Percentiles rank a stretch among this genome's conserved stretches.
These are phyloP conservation scores for Stenogyne calaminthoides DNA, from an alignment of 305 asterid species.

Conservation along the genomic window DNA sequence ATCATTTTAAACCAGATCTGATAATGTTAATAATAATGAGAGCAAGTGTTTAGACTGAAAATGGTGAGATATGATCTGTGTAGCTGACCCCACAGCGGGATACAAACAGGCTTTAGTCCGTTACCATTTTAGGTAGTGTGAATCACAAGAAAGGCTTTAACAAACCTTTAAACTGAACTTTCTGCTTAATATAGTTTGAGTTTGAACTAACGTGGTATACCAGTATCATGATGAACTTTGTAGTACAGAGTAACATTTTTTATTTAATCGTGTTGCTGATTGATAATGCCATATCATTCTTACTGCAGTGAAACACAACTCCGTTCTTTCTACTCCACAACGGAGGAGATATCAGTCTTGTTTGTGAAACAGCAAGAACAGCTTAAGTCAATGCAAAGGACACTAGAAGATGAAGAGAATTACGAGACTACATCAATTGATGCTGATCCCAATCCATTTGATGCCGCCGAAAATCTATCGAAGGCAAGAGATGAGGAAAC, in stretches of 20 bases:
- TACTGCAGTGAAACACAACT: constrained; percentile 93
- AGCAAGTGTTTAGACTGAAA: not conserved
- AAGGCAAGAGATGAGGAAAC: constrained; percentile 41
- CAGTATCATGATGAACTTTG: not conserved
- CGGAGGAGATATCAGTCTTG: constrained; percentile 85
- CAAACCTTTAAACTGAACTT: not conserved
- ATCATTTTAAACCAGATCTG: constrained; percentile 17
- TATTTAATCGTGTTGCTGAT: constrained; percentile 12
- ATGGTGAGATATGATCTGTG: not conserved
- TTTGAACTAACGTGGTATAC: not conserved
- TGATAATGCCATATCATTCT: constrained; percentile 15
- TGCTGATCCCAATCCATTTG: constrained; percentile 51
- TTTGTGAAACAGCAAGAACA: constrained; percentile 95
- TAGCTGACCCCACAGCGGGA: not conserved
- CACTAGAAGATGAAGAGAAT: constrained; percentile 91
- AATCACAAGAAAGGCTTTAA: not conserved
- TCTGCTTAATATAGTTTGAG: not conserved
- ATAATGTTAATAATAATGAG: not conserved
- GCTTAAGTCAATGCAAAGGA: constrained; percentile 94
- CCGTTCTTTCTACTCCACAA: constrained; percentile 93
- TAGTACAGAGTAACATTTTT: constrained; percentile 5
- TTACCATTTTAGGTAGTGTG: not conserved
- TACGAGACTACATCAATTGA: constrained; percentile 67
- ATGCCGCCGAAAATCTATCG: constrained; percentile 30
- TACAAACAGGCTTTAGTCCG: not conserved